Percentiles rank a stretch among this genome's conserved stretches.
Evolutionary conservation across 1,284 basidiomycete species (phyloP).

Genomic region (Ustilago tritici): DNA sequence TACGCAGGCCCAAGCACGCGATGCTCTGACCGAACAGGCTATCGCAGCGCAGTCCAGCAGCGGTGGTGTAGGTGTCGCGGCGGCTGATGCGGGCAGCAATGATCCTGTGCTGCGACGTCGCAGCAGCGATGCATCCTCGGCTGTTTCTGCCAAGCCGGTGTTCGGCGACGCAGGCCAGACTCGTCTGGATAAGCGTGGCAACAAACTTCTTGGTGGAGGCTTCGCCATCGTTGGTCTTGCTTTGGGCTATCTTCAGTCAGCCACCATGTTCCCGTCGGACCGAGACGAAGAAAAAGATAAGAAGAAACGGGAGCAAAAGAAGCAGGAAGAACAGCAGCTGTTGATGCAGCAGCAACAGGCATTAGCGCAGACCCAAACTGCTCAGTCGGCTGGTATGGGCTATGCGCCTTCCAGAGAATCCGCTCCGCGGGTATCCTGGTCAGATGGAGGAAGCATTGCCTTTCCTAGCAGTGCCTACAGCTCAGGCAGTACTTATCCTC

Average conservation of each 20-base stretch:
- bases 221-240: conserved; percentile 1
- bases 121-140: neutral
- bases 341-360: conserved; percentile 19
- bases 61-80: neutral
- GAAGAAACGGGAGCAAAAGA: conserved; percentile 20
- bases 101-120: conserved; percentile 27
- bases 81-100: neutral
- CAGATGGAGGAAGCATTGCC: neutral
- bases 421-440: neutral
- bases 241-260: conserved; percentile 33
- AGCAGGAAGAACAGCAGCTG: conserved; percentile 20
- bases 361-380: conserved; percentile 9
- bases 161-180: neutral
- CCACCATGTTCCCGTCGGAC: conserved; percentile 26
- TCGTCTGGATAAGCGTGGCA: conserved; percentile 23
- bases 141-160: neutral
- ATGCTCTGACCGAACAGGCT: neutral
- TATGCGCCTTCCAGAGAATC: neutral
- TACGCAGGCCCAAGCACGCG: neutral
- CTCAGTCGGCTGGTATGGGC: conserved; percentile 3
- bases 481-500: neutral
- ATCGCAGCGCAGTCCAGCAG: neutral
- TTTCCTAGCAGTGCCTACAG: neutral
- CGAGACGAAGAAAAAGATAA: conserved; percentile 34
- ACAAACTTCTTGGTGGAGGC: neutral